A percentile compares a stretch with the other conserved stretches of the same genome.
Conservation (phyloP, 2,329 filamentous ascomycete species). For the Verticillium klebahnii region DNA sequence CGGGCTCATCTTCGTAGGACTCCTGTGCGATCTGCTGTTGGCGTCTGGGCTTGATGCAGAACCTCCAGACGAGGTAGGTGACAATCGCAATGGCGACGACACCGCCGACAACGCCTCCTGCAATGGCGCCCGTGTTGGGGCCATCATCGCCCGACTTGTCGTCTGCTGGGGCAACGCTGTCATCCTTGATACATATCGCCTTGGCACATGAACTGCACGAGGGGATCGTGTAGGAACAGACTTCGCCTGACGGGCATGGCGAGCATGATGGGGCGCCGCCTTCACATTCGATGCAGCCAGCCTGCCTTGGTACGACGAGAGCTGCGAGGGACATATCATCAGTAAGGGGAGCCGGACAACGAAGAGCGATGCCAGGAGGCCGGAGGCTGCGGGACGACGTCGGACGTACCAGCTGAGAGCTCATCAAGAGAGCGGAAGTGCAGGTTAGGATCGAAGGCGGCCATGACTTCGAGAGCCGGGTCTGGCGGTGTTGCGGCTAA, state of each 20-base stretch:
- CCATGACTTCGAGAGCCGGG: constrained; percentile 3
- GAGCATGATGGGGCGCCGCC: constrained; percentile 38
- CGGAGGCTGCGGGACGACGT: neutral
- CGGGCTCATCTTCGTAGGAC: constrained; percentile 53
- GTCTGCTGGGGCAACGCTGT: constrained; percentile 6
- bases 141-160: constrained; percentile 27
- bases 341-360: neutral
- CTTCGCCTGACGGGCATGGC: constrained; percentile 32
- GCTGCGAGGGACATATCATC: constrained; percentile 5
- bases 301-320: constrained; percentile 31
- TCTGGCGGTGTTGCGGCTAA: neutral
- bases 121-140: constrained; percentile 78
- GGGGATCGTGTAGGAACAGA: constrained; percentile 41
- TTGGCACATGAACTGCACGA: constrained; percentile 43
- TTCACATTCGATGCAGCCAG: constrained; percentile 42
- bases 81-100: constrained; percentile 68
- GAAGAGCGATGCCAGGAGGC: no score
- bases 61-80: constrained; percentile 81
- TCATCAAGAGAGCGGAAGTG: constrained; percentile 13
- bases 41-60: constrained; percentile 77
- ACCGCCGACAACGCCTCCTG: constrained; percentile 85
- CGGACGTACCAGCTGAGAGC: constrained; percentile 9
- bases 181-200: constrained; percentile 38
- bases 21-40: constrained; percentile 52
- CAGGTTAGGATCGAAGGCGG: constrained; percentile 10